Evolutionary conservation across 257 asterid species (phyloP), one percentile per base, ranked within the genome.

Genomic region (Eucommia ulmoides): DNA sequence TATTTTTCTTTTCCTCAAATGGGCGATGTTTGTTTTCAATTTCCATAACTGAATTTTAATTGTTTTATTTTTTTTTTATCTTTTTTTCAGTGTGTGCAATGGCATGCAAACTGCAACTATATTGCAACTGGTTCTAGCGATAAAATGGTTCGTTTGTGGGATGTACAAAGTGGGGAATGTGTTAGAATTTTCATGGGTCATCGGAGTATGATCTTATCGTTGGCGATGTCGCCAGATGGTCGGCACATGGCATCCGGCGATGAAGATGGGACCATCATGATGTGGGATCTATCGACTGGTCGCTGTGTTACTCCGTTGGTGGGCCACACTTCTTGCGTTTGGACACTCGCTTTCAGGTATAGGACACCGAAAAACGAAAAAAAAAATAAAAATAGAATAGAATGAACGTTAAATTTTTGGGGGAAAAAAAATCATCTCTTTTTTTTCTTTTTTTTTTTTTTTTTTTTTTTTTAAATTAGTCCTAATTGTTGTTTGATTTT

Each of bases 191-290:
- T 91, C 66, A 59, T 91, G 22, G 99, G 99, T 60, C 99, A 91
- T 55, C 66, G 96, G 61, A 83, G 99, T 62, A 86, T 86, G 99
- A 65, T 91, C 58, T 66, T 86, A 45, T 68, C 77, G 50, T 60
- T 91, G 74, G 95, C 96, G 29, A 83, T 86, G 94, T 91, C 99
- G 11, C 92, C 95, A 20, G 96, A 86, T 61, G 99, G 99, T 55
- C 93, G 95, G 49, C 83, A 83, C 49, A 83, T 91, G 99, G 99
- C 99, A 49, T 91, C 99, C 29, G 99, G 96, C 20, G 99, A 91
- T 56, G 99, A 91, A 75, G 99, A 91, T 60, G 99, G 99, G 54
- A 77, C 77, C 22, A 82, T 91, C 52, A 91, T 91, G 99, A 83
- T 81, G 89, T 91, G 99, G 99, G 99, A 91, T 67, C 92, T 91